These are phyloP conservation scores for Collybiopsis luxurians DNA, from an alignment of 768 basidiomycete species.

Conservation along the genomic window DNA sequence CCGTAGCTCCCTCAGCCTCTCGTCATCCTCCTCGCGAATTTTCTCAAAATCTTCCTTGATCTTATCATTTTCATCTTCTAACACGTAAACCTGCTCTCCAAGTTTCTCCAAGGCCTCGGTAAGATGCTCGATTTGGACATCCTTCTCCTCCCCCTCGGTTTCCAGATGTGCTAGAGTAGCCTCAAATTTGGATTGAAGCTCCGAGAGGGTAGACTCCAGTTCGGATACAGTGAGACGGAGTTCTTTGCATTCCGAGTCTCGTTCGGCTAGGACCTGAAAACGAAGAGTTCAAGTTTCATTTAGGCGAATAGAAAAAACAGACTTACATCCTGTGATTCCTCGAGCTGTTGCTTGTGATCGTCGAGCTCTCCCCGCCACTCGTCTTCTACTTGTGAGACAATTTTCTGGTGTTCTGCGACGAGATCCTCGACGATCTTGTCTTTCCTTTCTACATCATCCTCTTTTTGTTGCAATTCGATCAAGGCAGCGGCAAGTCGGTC, in stretches of 20 bases:
- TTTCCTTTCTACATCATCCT: slow-evolving; percentile 83
- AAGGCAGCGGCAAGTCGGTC: slow-evolving; percentile 78
- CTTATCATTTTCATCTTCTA: slow-evolving; percentile 85
- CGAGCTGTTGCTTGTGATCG: slow-evolving; percentile 72
- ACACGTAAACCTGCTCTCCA: slow-evolving; percentile 73
- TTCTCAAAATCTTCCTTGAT: slow-evolving; percentile 69
- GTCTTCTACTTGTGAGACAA: slow-evolving; percentile 71
- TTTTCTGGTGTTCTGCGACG: slow-evolving; percentile 67
- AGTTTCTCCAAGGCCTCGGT: slow-evolving; percentile 80
- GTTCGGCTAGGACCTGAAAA: slow-evolving; percentile 66
- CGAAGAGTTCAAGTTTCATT: slow-evolving; percentile 10
- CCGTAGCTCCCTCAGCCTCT: slow-evolving; percentile 39
- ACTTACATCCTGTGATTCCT: slow-evolving; percentile 74
- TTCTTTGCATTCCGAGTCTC: slow-evolving; percentile 76
- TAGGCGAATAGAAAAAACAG: neutral
- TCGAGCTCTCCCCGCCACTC: slow-evolving; percentile 90
- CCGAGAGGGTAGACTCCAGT: slow-evolving; percentile 67
- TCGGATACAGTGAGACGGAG: slow-evolving; percentile 73
- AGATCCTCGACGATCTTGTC: slow-evolving; percentile 77
- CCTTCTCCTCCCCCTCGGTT: slow-evolving; percentile 75
- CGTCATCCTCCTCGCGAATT: slow-evolving; percentile 66
- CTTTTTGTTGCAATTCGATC: slow-evolving; percentile 83
- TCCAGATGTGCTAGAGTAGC: slow-evolving; percentile 74
- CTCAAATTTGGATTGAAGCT: slow-evolving; percentile 73
- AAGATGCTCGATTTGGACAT: slow-evolving; percentile 68